Evolutionary conservation across 2,329 filamentous ascomycete species (phyloP).

Genomic region (Cladosporium halotolerans): DNA sequence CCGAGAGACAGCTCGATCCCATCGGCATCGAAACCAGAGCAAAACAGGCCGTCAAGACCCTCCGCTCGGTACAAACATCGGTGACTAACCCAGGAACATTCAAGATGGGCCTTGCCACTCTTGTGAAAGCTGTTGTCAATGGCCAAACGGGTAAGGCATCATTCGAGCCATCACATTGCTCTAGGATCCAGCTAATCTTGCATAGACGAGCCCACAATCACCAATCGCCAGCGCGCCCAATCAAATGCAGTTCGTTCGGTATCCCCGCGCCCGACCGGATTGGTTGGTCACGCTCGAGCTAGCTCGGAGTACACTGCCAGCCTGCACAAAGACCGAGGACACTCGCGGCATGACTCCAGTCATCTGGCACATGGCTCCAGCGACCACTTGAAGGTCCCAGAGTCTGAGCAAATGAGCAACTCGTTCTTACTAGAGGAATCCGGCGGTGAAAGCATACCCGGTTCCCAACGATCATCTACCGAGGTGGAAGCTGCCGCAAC

Average conservation of each 20-base stretch:
- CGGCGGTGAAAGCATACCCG: conserved; percentile 50
- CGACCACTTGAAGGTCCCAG: conserved; percentile 28
- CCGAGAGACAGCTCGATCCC: conserved; percentile 64
- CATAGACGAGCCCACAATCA: conserved; percentile 13
- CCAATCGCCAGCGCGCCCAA: conserved; percentile 38
- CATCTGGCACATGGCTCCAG: conserved; percentile 22
- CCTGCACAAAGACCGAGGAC: conserved; percentile 21
- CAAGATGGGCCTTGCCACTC: conserved; percentile 67
- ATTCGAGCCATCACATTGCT: not conserved
- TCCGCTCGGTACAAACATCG: conserved; percentile 69
- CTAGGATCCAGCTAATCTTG: not conserved
- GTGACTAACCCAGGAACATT: conserved; percentile 63
- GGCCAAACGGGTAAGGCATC: conserved; percentile 1
- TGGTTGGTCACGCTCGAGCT: conserved; percentile 39
- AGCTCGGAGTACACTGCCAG: conserved; percentile 41
- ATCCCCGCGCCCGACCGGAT: conserved; percentile 33
- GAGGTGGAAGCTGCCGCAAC: conserved; percentile 49
- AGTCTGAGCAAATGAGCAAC: conserved; percentile 35
- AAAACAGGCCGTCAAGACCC: conserved; percentile 52
- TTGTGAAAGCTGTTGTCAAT: conserved; percentile 58
- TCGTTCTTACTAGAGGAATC: conserved; percentile 65
- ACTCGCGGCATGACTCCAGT: conserved; percentile 29
- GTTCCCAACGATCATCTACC: conserved; percentile 62
- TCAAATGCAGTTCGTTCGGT: conserved; percentile 38
- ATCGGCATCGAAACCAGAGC: conserved; percentile 61